Evolutionary conservation across 257 asterid species (phyloP).

Genomic region (Fraxinus quadrangulata): DNA sequence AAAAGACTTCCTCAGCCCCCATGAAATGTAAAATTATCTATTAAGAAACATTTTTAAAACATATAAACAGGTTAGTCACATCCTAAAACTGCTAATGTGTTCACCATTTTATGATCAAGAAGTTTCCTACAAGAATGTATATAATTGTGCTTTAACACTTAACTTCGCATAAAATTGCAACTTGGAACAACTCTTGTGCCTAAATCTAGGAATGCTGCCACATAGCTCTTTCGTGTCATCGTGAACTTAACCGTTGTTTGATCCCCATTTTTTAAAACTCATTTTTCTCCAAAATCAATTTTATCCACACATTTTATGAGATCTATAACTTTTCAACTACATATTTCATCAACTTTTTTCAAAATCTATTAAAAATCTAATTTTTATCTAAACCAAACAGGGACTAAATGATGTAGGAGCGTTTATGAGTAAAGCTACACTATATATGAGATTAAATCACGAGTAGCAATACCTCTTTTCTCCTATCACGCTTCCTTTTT

Average conservation of each 20-base stretch:
- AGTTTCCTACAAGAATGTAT: neutral
- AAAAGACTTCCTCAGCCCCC: neutral
- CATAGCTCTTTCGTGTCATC: slow-evolving; percentile 2
- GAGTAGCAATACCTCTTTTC: slow-evolving; percentile 65
- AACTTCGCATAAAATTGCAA: neutral
- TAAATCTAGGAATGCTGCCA: neutral
- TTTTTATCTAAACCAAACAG: too few relatives aligned
- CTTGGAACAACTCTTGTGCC: neutral
- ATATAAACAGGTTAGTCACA: neutral
- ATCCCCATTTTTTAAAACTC: too few relatives aligned
- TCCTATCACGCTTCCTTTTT: slow-evolving; percentile 73
- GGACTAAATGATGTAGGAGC: neutral
- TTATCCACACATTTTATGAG: too few relatives aligned
- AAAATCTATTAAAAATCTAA: too few relatives aligned
- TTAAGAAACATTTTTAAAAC: neutral
- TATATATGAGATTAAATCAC: neutral
- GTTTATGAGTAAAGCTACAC: neutral
- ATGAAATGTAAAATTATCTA: neutral
- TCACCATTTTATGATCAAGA: neutral
- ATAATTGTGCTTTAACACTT: neutral
- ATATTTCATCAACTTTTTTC: too few relatives aligned
- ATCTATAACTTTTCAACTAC: too few relatives aligned
- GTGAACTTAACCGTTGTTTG: neutral
- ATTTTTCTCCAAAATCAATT: too few relatives aligned
- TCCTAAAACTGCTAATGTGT: neutral